A percentile compares a stretch with the other conserved stretches of the same genome.
Conservation (phyloP, 1,284 basidiomycete species). For the Ganoderma sp. region DNA sequence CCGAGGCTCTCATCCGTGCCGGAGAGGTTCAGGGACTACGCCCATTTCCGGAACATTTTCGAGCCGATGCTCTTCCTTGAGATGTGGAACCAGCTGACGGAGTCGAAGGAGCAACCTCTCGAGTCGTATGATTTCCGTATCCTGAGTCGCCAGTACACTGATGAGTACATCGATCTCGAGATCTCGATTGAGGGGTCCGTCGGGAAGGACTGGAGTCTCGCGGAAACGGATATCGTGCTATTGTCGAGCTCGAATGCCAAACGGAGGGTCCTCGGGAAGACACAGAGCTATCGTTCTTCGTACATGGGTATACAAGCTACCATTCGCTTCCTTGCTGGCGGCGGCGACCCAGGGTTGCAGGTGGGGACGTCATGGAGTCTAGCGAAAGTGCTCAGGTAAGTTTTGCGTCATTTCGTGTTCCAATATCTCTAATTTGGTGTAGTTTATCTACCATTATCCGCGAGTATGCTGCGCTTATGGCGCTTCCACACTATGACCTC, state of each 20-base stretch:
- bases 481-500: constrained; percentile 84
- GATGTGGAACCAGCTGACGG: constrained; percentile 88
- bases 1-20: constrained; percentile 57
- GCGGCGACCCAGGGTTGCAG: constrained; percentile 64
- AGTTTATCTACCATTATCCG: constrained; percentile 92
- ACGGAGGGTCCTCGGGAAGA: constrained; percentile 76
- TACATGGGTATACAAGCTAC: constrained; percentile 57
- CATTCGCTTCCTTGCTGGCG: constrained; percentile 53
- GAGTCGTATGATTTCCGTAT: constrained; percentile 65
- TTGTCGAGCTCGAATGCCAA: constrained; percentile 60
- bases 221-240: constrained; percentile 82
- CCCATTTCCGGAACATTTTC: constrained; percentile 79
- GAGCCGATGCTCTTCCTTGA: constrained; percentile 91
- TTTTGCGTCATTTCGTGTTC: neutral
- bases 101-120: constrained; percentile 72
- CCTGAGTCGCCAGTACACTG: constrained; percentile 65
- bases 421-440: constrained; percentile 14
- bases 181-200: constrained; percentile 61
- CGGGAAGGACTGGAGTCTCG: constrained; percentile 74
- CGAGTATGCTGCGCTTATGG: constrained; percentile 89
- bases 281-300: constrained; percentile 66
- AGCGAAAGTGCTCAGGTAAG: constrained; percentile 83
- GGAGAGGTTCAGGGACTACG: constrained; percentile 66
- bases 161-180: constrained; percentile 80
- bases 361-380: constrained; percentile 76